Evolutionary conservation across 164 flowering plant species (phyloP).

Genomic region (Stephania yunnanensis): DNA sequence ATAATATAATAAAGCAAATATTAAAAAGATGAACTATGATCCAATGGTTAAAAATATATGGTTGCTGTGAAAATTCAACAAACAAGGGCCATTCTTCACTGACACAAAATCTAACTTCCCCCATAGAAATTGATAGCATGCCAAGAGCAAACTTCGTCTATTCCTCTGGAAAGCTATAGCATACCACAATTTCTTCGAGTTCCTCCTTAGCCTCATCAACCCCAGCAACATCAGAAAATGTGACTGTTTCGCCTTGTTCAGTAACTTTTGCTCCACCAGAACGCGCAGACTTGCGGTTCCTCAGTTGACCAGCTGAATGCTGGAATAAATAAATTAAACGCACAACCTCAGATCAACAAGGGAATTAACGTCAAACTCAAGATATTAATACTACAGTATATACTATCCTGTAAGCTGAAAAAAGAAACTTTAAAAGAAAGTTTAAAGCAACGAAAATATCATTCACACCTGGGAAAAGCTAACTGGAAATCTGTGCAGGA

Average conservation of each 20-base stretch:
- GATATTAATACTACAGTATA: background rate
- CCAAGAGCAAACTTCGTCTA: background rate
- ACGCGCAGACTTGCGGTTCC: conserved; percentile 74
- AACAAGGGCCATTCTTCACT: background rate
- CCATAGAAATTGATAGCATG: background rate
- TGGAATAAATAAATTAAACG: conserved; percentile 26
- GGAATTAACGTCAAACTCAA: conserved; percentile 10
- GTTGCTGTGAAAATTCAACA: background rate
- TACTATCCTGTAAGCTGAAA: background rate
- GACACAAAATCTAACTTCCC: background rate
- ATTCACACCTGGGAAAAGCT: conserved; percentile 77
- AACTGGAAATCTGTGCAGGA: conserved; percentile 77
- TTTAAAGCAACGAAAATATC: background rate
- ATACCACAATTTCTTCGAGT: conserved; percentile 98
- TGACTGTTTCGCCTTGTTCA: conserved; percentile 73
- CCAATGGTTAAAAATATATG: background rate
- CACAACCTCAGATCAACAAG: conserved; percentile 9
- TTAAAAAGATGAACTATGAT: background rate
- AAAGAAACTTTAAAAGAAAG: background rate
- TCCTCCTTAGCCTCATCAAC: conserved; percentile 99
- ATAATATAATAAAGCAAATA: background rate
- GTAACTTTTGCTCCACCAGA: conserved; percentile 65
- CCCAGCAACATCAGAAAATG: conserved; percentile 97
- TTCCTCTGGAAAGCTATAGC: conserved; percentile 7
- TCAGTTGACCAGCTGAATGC: conserved; percentile 81